Conservation (phyloP, 345 rosid species). For the Punica granatum region DNA sequence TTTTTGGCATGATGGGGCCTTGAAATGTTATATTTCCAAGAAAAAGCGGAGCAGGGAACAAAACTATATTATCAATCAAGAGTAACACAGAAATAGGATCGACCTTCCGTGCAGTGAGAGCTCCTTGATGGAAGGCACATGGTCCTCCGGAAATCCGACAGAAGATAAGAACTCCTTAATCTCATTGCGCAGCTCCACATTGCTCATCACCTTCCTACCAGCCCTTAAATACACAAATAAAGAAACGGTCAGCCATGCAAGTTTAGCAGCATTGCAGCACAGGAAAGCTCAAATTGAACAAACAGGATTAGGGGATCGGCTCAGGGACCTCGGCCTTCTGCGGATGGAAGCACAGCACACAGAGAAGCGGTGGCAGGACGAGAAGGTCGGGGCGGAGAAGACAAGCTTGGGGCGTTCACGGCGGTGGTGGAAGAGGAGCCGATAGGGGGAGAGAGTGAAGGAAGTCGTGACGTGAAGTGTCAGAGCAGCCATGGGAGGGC, state of each 20-base stretch:
- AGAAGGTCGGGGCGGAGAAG: not conserved
- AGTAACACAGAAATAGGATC: not conserved
- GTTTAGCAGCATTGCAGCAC: not conserved
- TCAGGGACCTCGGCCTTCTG: slow-evolving; percentile 8
- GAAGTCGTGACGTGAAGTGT: slow-evolving; percentile 21
- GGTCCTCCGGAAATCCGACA: slow-evolving; percentile 57
- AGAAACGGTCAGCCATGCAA: not conserved
- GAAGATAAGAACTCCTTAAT: slow-evolving; percentile 51
- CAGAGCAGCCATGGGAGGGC: slow-evolving; percentile 36
- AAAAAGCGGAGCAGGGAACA: not conserved
- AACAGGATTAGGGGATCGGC: not conserved
- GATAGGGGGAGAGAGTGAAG: slow-evolving; percentile 21
- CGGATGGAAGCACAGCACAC: slow-evolving; percentile 5
- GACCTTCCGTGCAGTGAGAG: slow-evolving; percentile 78
- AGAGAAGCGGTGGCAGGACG: slow-evolving; percentile 6
- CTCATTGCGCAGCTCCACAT: slow-evolving; percentile 62
- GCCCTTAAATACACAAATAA: slow-evolving; percentile 1
- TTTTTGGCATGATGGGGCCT: not conserved
- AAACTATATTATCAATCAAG: not conserved
- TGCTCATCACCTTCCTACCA: slow-evolving; percentile 59
- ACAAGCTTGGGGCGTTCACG: slow-evolving; percentile 3
- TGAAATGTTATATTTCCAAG: not conserved
- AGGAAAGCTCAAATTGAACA: not conserved
- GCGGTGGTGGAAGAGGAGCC: slow-evolving; percentile 15
- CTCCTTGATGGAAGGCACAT: slow-evolving; percentile 78